Percentiles rank a stretch among this genome's conserved stretches.
These are phyloP conservation scores for Fusarium brachygibbosum DNA, from an alignment of 2,329 filamentous ascomycete species.

Conservation along the genomic window DNA sequence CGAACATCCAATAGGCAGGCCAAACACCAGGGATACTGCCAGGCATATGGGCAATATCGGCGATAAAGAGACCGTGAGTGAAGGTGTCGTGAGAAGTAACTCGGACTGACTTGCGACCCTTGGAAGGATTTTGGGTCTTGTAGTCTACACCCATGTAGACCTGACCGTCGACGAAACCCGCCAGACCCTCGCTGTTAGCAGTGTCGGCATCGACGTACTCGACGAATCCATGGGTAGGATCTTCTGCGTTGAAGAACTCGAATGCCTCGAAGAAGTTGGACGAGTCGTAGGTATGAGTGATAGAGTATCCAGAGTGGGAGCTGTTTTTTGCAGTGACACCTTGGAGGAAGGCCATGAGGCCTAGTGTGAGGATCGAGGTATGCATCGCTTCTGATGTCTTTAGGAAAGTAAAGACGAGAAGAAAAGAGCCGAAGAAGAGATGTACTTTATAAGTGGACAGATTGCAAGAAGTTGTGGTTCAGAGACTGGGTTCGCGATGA, in stretches of 20 bases:
- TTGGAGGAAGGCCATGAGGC: constrained; percentile 51
- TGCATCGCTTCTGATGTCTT: constrained; percentile 43
- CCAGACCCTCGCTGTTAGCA: constrained; percentile 70
- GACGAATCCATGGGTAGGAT: constrained; percentile 83
- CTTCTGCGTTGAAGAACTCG: constrained; percentile 67
- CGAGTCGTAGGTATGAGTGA: constrained; percentile 63
- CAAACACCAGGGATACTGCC: constrained; percentile 77
- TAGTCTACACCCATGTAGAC: constrained; percentile 80
- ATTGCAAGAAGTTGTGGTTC: neutral
- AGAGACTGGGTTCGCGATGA: constrained; percentile 14
- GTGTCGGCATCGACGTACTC: constrained; percentile 72
- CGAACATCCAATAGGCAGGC: constrained; percentile 80
- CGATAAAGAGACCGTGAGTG: constrained; percentile 76
- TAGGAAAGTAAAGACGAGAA: constrained; percentile 9
- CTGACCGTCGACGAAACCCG: constrained; percentile 66
- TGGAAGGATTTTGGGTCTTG: constrained; percentile 65
- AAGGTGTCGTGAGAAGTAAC: constrained; percentile 76
- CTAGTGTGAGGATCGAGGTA: constrained; percentile 45
- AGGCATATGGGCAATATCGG: constrained; percentile 84
- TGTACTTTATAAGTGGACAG: neutral
- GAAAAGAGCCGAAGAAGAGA: neutral
- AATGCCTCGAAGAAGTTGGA: constrained; percentile 70
- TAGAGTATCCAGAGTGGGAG: constrained; percentile 56
- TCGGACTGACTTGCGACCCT: constrained; percentile 78
- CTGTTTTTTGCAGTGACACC: constrained; percentile 42